Percentiles rank a stretch among this genome's conserved stretches.
Evolutionary conservation across 495 filamentous ascomycete species (phyloP).

Genomic region (Haplographium delicatum): DNA sequence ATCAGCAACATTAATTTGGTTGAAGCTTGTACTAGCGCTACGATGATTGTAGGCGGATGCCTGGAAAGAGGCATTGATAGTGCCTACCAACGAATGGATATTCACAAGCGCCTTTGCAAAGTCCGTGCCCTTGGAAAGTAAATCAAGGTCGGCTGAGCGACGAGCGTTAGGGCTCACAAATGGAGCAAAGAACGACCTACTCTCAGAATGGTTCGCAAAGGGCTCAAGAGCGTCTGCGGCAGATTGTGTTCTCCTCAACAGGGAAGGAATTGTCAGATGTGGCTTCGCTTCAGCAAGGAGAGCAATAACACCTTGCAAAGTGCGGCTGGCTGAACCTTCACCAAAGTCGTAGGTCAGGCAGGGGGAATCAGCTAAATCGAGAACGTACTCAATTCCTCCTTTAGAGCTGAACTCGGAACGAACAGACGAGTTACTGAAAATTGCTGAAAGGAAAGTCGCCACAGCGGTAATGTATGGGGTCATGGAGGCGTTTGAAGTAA

Average conservation of each 20-base stretch:
- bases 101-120: conserved; percentile 72
- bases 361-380: conserved; percentile 76
- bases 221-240: conserved; percentile 62
- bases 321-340: conserved; percentile 55
- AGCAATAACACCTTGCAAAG: conserved; percentile 68
- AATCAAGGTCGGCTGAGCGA: conserved; percentile 28
- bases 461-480: conserved; percentile 69
- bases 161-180: conserved; percentile 37
- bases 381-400: conserved; percentile 76
- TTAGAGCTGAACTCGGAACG: conserved; percentile 70
- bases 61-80: conserved; percentile 68
- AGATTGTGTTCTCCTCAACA: conserved; percentile 66
- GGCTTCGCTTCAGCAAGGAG: conserved; percentile 78
- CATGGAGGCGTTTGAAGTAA: conserved; percentile 22
- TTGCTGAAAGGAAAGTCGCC: conserved; percentile 67
- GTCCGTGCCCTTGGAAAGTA: conserved; percentile 57
- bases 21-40: conserved; percentile 47
- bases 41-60: conserved; percentile 46
- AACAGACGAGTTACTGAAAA: conserved; percentile 70
- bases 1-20: conserved; percentile 73
- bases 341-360: conserved; percentile 73
- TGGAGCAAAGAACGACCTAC: conserved; percentile 54
- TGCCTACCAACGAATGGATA: conserved; percentile 65
- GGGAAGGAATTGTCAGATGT: conserved; percentile 71
- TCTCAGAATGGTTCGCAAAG: conserved; percentile 36